Evolutionary conservation across 352 stramenopile species (phyloP).

Genomic region (Phytophthora palmivora): DNA sequence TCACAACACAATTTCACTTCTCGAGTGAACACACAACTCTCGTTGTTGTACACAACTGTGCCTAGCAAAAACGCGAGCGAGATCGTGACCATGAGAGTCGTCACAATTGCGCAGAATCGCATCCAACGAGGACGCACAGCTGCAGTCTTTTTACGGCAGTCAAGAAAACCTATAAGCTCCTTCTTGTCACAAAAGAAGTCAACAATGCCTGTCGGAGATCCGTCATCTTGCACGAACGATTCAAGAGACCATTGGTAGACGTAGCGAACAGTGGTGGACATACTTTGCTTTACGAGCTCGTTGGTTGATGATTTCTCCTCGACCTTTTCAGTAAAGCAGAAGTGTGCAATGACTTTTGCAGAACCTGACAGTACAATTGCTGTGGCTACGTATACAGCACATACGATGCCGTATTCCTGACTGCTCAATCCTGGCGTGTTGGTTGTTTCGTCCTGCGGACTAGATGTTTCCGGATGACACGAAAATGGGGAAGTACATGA

Average conservation of each 20-base stretch:
- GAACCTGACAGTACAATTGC: conserved; percentile 12
- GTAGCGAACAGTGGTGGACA: background rate
- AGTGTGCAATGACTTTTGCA: background rate
- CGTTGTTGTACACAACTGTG: conserved; percentile 32
- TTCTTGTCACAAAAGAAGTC: conserved; percentile 26
- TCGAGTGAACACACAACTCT: conserved; percentile 11
- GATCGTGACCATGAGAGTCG: conserved; percentile 14
- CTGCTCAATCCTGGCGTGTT: conserved; percentile 10
- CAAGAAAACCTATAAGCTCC: conserved; percentile 20
- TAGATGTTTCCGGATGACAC: background rate
- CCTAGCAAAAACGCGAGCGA: conserved; percentile 26
- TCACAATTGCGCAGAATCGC: conserved; percentile 8
- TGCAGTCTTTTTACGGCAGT: conserved; percentile 16
- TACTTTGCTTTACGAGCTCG: conserved; percentile 5
- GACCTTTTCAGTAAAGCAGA: conserved; percentile 1
- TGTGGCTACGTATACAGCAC: conserved; percentile 13
- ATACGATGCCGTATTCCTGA: conserved; percentile 19
- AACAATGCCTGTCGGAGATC: conserved; percentile 8
- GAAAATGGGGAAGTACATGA: conserved; percentile 14
- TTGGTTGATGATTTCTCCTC: conserved; percentile 8
- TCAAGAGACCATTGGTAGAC: background rate
- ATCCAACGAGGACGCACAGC: conserved; percentile 8
- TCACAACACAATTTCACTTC: conserved; percentile 2
- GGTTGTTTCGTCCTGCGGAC: background rate
- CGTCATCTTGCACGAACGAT: conserved; percentile 14